Evolutionary conservation across 2,329 filamentous ascomycete species (phyloP).

Genomic region (Penicillium sumatraense): DNA sequence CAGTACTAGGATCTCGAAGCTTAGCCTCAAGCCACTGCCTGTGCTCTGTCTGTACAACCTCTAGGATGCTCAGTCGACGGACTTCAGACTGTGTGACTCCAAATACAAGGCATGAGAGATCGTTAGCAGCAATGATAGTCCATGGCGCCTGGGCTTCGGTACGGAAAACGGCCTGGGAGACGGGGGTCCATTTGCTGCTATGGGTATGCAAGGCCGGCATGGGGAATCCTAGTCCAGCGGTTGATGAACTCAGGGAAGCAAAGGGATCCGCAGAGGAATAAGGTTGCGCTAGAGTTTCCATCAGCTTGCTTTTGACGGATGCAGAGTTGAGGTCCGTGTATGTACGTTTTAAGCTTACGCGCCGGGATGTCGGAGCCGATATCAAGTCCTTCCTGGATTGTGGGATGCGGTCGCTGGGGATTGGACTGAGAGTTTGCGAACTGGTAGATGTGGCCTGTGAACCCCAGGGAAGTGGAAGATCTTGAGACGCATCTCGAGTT

Average conservation of each 20-base stretch:
- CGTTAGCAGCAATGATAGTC: constrained; percentile 96
- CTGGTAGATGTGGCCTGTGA: constrained; percentile 23
- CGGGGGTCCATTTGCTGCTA: constrained; percentile 85
- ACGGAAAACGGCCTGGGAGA: constrained; percentile 95
- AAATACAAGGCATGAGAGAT: constrained; percentile 95
- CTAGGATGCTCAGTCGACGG: constrained; percentile 89
- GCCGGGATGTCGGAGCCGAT: constrained; percentile 60
- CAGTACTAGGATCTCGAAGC: constrained; percentile 67
- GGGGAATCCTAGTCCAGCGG: constrained; percentile 44
- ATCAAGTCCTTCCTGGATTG: constrained; percentile 37
- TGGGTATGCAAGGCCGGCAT: constrained; percentile 76
- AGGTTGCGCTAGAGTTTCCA: constrained; percentile 83
- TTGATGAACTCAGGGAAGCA: constrained; percentile 40
- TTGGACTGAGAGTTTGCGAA: constrained; percentile 33
- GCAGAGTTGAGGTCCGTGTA: constrained; percentile 81
- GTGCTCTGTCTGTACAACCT: constrained; percentile 89
- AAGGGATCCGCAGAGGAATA: constrained; percentile 64
- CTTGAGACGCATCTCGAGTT: constrained; percentile 25
- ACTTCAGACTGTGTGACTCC: constrained; percentile 98
- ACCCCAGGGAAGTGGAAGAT: constrained; percentile 19
- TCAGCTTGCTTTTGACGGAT: constrained; percentile 77
- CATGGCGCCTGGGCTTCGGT: constrained; percentile 89
- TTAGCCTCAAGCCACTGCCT: constrained; percentile 89
- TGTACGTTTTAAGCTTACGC: constrained; percentile 78
- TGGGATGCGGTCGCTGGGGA: constrained; percentile 37